Base-by-base conservation (phyloP, 1,284 basidiomycete species). In the Filobasidium uniguttulatum region DNA sequence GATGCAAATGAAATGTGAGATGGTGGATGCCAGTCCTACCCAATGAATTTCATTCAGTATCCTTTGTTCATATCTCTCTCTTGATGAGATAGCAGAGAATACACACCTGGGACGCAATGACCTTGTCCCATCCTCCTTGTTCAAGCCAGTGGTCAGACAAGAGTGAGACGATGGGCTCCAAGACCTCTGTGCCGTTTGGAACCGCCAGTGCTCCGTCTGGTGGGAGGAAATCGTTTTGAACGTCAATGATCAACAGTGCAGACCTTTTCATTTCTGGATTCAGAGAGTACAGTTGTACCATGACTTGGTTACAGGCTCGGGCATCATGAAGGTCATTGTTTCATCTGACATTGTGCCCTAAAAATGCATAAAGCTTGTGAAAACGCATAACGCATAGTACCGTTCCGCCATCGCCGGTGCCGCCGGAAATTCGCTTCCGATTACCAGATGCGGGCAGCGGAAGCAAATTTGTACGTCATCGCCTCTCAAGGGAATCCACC, bases 181-280 rank as follows among this genome's bases (percentile, higher is more conserved):
- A 55, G 53, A 79, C 73, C 14, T 65, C 66, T 14, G 70, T 62
- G 8, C 73, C 77, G 10, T 68, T 62, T 1, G 69, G 60, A 0
- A 80, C 78, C 3, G 76, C 74, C 33, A 82, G 72, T 0, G 74
- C 65, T 14, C 79, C 79, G 31, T 62, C 55, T 2, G 76, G 76
- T n/a, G 77, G 77, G n/a, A 79, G 70, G 59, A 81, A 81, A 65
- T 81, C 79, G 59, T 79, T 72, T 60, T 81, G 79, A 12, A 78
- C 69, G 62, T 81, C 79, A 37, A 79, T 72, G 37, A 79, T 62
- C 44, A 79, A 57, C 35, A 79, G 67, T 0, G 75, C 77, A 5
- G 66, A 68, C n/a, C 5, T 3, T 3, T 17, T 17, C 44, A 45
- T 45, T n/a, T n/a, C n/a, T n/a, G n/a, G n/a, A n/a, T n/a, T n/a